Evolutionary conservation across 2,329 filamentous ascomycete genomes (phyloP), one percentile per base, ranked within the genome.

Genomic region (Sclerotinia glacialis): DNA sequence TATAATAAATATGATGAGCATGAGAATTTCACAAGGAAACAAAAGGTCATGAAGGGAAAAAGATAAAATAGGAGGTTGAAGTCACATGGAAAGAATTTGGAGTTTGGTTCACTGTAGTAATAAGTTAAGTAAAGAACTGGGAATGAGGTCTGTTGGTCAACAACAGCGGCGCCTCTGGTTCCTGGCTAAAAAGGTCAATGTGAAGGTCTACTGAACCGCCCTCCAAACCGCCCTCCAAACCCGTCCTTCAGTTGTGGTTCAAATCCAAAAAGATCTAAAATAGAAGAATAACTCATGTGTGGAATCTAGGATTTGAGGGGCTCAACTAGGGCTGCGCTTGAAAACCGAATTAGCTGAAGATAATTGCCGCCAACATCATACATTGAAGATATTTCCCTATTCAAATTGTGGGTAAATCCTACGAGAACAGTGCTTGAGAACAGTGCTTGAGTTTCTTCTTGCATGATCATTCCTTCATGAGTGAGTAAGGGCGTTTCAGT

Each of bases 321-420:
- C 12, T 31, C 34, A 23, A 55, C 55, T 47, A 26, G 53, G 44
- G 34, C 59, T 62, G 63, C 63, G 63, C 63, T 56, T 59, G 26
- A 34, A 34, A 34, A 6, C 21, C 56, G 42, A 59, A 59, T 59
- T 47, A 59, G 56, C 21, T 59, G 42, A 59, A 16, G 26, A 59
- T 34, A 23, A 59, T 59, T 59, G 56, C 56, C 63, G 63, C 63
- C 53, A 59, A 50, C 55, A 52, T 44, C 63, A 50, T 40, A 59
- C 26, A 18, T 31, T 37, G 61, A 54, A 47, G 50, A 64, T 47
- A 34, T 42, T 54, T 47, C 61, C 61, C 50, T 56, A 26, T 56
- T 64, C 47, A 26, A 26, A 21, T 11, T 23, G 34, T 26, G 53
- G 53, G n/a, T 56, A 31, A 56, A 64, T 64, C 62, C 62, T 64